Base-by-base conservation (phyloP, 805 yeast species). In the Metschnikowia hibisci region DNA sequence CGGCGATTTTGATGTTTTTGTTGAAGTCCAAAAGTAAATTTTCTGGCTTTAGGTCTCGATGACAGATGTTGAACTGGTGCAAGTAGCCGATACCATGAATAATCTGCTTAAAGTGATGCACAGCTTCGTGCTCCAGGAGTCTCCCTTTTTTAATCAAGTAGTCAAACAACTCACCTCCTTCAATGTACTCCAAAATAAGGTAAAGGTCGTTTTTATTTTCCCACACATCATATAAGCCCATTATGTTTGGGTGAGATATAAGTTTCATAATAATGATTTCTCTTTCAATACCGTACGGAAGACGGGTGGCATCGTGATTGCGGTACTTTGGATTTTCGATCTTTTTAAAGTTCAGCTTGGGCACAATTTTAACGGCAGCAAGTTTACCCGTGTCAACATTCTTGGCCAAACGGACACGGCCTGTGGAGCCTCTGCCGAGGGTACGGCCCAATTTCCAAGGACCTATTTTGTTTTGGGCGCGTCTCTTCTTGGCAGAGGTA, bases 361-460 rank as follows among this genome's bases (percentile, higher is more conserved):
- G 95, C 10, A 93, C 96, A 50, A 93, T 89, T 64, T 93, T 93
- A 40, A 93, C 96, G 1, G 99, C 99, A 3, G 99, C 98, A 45
- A 88, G 77, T 64, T 88, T 84, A 38, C 93, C 93, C 1, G 93
- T 84, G 42, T 77, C 76, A 33, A 81, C 76, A 61, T 93, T 95
- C 53, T 88, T 84, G 12, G 99, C 98, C 43, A 93, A 73, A 46
- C 96, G 73, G 13, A 93, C 99, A 48, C 97, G 77, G 18, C 99
- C 98, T 1, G 96, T 87, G 11, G 96, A 85, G n/a, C 99, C 99
- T 46, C 95, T 76, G 18, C 99, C 99, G 40, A 93, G 70, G 2
- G 99, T 93, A 52, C 91, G 77, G 23, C 98, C 98, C 29, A 93
- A 71, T 60, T 88, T 86, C 99, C 99, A 93, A 2, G 99, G 97